phyloP scores from a whole-genome alignment of 73 alveolate genomes.

The Paramecium caudatum region DNA sequence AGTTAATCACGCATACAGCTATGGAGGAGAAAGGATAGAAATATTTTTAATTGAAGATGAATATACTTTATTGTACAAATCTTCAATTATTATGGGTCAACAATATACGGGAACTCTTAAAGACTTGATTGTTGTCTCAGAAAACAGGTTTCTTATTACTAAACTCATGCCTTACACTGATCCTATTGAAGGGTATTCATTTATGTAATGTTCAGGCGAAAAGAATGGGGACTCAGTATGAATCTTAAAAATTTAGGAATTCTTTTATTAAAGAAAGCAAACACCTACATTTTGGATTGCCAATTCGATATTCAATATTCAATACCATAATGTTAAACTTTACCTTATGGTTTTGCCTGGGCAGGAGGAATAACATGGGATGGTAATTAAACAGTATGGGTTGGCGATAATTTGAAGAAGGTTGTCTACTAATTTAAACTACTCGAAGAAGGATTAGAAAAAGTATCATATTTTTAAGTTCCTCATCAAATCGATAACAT shows the following conservation, averaged over 20 bases:
- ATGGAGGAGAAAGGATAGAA: conserved; percentile 59
- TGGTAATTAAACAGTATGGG: conserved; percentile 39
- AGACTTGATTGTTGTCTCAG: conserved; percentile 10
- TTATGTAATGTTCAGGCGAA: neutral
- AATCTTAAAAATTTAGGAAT: conserved; percentile 5
- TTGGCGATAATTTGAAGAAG: conserved; percentile 4
- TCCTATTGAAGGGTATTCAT: conserved; percentile 58
- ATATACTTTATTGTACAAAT: neutral
- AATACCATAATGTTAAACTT: neutral
- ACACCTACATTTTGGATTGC: conserved; percentile 1
- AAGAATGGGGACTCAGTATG: conserved; percentile 15
- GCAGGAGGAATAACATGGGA: conserved; percentile 69
- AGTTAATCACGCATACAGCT: conserved; percentile 41
- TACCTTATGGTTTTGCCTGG: neutral
- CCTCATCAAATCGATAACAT: neutral
- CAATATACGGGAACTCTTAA: conserved; percentile 51
- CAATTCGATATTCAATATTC: neutral
- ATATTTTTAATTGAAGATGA: neutral
- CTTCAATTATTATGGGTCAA: conserved; percentile 26
- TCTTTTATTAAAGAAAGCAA: neutral
- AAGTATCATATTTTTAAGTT: neutral
- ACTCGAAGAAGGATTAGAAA: neutral
- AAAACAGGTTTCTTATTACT: neutral
- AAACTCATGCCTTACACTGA: conserved; percentile 31
- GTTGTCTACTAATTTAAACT: neutral